These are phyloP conservation scores for Elaeis guineensis DNA, from an alignment of 176 grass and related monocot genomes.

Conservation along the genomic window DNA sequence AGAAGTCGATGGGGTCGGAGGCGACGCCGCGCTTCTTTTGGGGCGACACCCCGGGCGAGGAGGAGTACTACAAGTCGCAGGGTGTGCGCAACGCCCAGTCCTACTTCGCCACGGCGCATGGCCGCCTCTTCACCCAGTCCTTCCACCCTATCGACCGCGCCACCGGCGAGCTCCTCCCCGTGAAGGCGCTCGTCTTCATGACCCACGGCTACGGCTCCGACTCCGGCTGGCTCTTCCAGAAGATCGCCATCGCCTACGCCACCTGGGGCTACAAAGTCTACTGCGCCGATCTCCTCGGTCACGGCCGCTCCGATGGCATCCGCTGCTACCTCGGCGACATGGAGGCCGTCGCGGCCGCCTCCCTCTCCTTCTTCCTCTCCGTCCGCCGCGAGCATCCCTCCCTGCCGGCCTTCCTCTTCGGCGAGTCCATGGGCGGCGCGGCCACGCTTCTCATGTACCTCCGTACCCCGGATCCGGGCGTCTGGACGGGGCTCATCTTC, in stretches of 20 bases:
- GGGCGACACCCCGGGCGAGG: constrained; percentile 46
- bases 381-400: constrained; percentile 26
- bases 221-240: constrained; percentile 62
- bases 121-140: constrained; percentile 61
- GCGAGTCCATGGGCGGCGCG: constrained; percentile 73
- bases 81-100: constrained; percentile 42
- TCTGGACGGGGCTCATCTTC: constrained; percentile 53
- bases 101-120: constrained; percentile 41
- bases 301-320: constrained; percentile 60
- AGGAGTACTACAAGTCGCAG: constrained; percentile 50
- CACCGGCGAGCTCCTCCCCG: constrained; percentile 16
- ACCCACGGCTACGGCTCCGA: constrained; percentile 66
- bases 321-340: constrained; percentile 65
- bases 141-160: constrained; percentile 43
- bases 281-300: constrained; percentile 71
- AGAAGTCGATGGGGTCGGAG: background rate
- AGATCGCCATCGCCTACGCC: constrained; percentile 43
- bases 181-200: constrained; percentile 50
- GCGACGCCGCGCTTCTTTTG: constrained; percentile 39
- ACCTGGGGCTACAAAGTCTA: constrained; percentile 56
- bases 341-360: constrained; percentile 43
- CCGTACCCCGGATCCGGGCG: constrained; percentile 27
- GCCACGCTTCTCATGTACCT: constrained; percentile 55
- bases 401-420: constrained; percentile 55
- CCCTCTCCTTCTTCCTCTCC: constrained; percentile 54